phyloP scores from a whole-genome alignment of 495 filamentous ascomycete species.

The Lasiosphaeria miniovina region DNA sequence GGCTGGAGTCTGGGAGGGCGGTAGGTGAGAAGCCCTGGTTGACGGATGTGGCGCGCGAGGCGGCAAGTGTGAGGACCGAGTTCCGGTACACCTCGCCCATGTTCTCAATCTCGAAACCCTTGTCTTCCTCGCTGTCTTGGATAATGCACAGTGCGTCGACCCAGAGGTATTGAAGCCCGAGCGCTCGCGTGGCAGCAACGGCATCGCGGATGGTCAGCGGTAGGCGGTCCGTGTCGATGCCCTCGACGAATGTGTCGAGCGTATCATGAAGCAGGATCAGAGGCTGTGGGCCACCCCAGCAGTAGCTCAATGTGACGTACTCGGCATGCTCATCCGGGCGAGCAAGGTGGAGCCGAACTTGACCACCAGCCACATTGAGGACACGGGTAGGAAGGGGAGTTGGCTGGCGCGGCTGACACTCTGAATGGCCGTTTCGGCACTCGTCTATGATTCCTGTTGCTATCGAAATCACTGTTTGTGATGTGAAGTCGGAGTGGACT shows the following conservation, averaged over 20 bases:
- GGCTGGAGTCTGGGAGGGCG: too few relatives aligned
- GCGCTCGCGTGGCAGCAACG: not conserved
- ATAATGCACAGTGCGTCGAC: conserved; percentile 5
- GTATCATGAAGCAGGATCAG: not conserved
- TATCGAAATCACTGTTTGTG: not conserved
- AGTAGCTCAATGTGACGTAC: conserved; percentile 2
- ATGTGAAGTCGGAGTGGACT: not conserved
- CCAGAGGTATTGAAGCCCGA: conserved; percentile 2
- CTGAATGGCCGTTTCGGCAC: not conserved
- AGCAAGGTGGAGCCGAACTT: not conserved
- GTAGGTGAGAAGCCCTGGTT: too few relatives aligned
- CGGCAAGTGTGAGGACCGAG: not conserved
- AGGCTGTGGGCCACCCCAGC: conserved; percentile 5
- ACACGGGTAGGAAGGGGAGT: not conserved
- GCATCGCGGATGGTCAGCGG: not conserved
- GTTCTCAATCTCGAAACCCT: not conserved
- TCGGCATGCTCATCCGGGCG: not conserved
- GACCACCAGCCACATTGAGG: not conserved
- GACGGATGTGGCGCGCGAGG: not conserved
- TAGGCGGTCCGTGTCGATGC: not conserved
- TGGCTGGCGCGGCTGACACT: not conserved
- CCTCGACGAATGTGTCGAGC: not conserved
- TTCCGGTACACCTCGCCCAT: not conserved
- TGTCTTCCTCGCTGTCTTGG: conserved; percentile 1
- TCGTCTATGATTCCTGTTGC: not conserved